Base-by-base conservation (phyloP, 1,284 basidiomycete species). In the Heterobasidion parviporum region DNA sequence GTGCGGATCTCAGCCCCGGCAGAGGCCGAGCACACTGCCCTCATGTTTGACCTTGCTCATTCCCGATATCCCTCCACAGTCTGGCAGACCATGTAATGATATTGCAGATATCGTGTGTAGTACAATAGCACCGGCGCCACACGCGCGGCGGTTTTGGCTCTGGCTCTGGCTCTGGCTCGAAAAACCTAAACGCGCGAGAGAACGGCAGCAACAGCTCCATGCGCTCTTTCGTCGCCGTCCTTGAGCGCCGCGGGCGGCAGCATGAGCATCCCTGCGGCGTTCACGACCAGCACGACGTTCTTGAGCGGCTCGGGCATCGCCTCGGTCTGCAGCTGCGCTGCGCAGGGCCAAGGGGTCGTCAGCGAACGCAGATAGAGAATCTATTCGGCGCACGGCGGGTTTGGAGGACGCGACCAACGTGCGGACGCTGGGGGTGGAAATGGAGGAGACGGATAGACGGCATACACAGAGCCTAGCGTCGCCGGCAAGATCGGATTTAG, bases 221-320 rank as follows among this genome's bases (percentile, higher is more conserved):
- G 57, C 92, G 79, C 61, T 91, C 89, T 58, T 87, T 82, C 1
- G 92, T 94, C 26, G 85, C 82, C 8, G 57, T 84, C 76, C 38
- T 74, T 69, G 53, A 79, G 78, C 1, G 67, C 63, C 2, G 71
- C 4, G 12, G 47, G 62, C 32, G 77, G 74, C 8, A 89, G 87
- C 4, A 93, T 78, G 18, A 98, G 80, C 55, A 96, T 83, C 3
- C 82, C 80, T 0, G 87, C 87, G 1, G 93, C 90, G 65, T 95
- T 87, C 94, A 99, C 96, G 48, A 99, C 97, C 52, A 99, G 80
- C 26, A 99, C 73, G 38, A 97, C 91, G 68, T 99, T 99, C 74
- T 98, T 99, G 62, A 99, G 78, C 7, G 94, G 95, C 71, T 99
- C 97, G 0, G 92, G 92, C 33, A 98, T 81, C 0, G 95, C 94